phyloP scores from a whole-genome alignment of 2,329 filamentous ascomycete species.

The Epichloe coenophiala region DNA sequence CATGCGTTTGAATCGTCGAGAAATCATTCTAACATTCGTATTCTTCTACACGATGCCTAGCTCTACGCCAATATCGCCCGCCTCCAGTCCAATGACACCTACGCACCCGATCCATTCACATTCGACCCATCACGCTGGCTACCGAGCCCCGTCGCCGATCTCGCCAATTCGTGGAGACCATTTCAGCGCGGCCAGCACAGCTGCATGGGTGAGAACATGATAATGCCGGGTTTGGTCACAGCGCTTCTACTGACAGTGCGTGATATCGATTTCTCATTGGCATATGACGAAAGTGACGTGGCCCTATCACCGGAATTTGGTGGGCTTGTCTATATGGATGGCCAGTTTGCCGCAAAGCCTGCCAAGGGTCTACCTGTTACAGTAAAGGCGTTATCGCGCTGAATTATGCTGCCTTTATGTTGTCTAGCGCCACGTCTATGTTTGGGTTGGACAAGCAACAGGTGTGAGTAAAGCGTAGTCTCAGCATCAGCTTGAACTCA shows the following conservation, averaged over 20 bases:
- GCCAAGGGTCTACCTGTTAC: slow-evolving; percentile 1
- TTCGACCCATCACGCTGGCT: slow-evolving; percentile 1
- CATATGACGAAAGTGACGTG: not conserved
- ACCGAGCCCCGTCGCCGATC: not conserved
- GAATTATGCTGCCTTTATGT: not conserved
- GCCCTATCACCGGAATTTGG: not conserved
- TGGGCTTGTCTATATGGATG: not conserved
- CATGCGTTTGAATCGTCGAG: not conserved
- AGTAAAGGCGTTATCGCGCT: not conserved
- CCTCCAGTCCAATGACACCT: not conserved
- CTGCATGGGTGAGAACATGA: slow-evolving; percentile 3
- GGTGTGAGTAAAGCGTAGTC: too few relatives aligned
- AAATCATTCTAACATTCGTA: not conserved
- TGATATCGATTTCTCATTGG: not conserved
- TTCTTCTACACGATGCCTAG: not conserved
- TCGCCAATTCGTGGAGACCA: not conserved
- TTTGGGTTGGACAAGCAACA: not conserved
- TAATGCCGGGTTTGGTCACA: not conserved
- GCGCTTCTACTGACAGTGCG: not conserved
- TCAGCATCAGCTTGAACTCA: too few relatives aligned
- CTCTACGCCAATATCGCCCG: not conserved
- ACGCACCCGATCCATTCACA: not conserved
- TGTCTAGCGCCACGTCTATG: not conserved
- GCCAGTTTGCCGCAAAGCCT: slow-evolving; percentile 1
- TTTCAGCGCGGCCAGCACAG: slow-evolving; percentile 3